Evolutionary conservation across 768 basidiomycete species (phyloP), one percentile per base, ranked within the genome.

Genomic region (Trametopsis cervina): DNA sequence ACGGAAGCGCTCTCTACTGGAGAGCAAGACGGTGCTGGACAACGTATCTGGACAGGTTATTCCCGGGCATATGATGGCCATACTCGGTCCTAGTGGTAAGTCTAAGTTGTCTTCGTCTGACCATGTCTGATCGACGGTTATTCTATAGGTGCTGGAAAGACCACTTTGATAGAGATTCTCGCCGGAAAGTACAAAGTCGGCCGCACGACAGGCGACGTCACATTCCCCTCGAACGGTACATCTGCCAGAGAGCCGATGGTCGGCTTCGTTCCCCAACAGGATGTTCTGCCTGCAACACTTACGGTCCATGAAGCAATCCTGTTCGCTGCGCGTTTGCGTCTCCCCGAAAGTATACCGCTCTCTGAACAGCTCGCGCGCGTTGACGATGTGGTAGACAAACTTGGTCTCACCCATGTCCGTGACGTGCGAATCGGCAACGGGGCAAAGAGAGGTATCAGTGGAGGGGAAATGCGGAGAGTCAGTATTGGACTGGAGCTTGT

Each of bases 401-500:
- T 97, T 2, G 90, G 91, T 1, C 77, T 97, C 21, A 67, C 73
- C 6, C 70, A 75, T 33, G 70, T 95, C 12, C 80, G 78, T 13
- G 68, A 95, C 60, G 73, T 77, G 2, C 70, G 85, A 47, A 93
- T 96, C 33, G 81, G 83, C 3, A 81, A 83, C 9, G 77, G 80
- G 4, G 83, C 85, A 53, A 72, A 78, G 17, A 73, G 91, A 40
- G 93, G 90, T 0, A 91, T 96, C 44, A 89, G 85, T 57, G 93
- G 93, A 10, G 93, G 93, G 9, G 92, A 96, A 64, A 88, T 89
- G 73, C 76, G 93, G 40, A 71, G 93, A 42, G 87, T 96, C 4
- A 90, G 85, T 49, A 94, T 96, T 51, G 93, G 91, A 4, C 66
- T 93, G 29, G 93, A 95, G 67, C 73, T 96, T 9, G 83, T 95